Percentiles rank a stretch among this genome's conserved stretches.
Conservation (phyloP, 331 rosid genomes). For the Telfairia occidentalis region DNA sequence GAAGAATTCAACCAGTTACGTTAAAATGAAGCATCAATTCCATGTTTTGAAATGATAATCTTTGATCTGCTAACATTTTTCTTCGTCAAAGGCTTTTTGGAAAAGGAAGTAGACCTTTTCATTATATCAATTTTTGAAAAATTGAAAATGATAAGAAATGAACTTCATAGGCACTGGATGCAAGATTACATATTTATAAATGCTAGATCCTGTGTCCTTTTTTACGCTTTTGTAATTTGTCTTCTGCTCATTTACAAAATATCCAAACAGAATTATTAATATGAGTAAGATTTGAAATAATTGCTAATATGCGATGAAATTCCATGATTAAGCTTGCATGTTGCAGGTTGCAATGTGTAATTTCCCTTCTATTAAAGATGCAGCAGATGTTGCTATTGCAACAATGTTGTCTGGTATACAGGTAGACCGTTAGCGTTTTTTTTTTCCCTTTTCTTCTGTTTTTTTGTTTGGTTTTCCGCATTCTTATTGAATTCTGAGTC, state of each 20-base stretch:
- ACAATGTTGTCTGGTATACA: constrained; percentile 91
- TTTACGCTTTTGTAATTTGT: neutral
- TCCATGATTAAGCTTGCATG: constrained; percentile 4
- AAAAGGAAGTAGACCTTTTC: neutral
- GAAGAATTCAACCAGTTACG: neutral
- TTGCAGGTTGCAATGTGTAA: constrained; percentile 95
- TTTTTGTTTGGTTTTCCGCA: neutral
- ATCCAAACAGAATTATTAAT: neutral
- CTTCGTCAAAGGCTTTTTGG: neutral
- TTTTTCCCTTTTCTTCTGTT: neutral
- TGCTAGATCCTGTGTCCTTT: neutral
- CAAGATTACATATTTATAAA: neutral
- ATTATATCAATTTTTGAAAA: neutral
- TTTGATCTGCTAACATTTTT: neutral
- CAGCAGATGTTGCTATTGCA: constrained; percentile 91
- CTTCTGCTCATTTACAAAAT: neutral
- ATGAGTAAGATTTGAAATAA: neutral
- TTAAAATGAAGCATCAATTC: neutral
- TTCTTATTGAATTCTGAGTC: constrained; percentile 6
- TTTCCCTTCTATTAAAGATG: constrained; percentile 79
- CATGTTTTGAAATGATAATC: neutral
- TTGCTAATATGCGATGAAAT: neutral
- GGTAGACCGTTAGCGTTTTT: constrained; percentile 33
- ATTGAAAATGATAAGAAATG: neutral
- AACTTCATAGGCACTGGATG: neutral